Evolutionary conservation across 2,329 filamentous ascomycete species (phyloP).

Genomic region (Fusarium tricinctum): DNA sequence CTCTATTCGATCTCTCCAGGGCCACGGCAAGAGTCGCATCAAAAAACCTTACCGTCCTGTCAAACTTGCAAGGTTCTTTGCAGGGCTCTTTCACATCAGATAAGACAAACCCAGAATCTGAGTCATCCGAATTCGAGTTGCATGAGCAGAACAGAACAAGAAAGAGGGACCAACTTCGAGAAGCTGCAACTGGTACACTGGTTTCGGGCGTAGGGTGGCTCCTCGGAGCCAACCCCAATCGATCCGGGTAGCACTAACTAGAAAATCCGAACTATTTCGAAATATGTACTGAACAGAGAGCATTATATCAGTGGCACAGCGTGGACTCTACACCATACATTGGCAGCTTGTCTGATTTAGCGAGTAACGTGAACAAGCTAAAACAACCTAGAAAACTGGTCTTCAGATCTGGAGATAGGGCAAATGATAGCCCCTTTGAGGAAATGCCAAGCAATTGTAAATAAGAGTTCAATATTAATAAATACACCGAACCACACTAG

Average conservation of each 20-base stretch:
- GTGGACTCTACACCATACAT: too few species aligned
- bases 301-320: too few species aligned
- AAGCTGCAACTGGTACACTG: conserved; percentile 75
- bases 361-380: too few species aligned
- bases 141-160: conserved; percentile 62
- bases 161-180: conserved; percentile 79
- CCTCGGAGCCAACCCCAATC: conserved; percentile 66
- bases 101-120: conserved; percentile 33
- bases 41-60: conserved; percentile 69
- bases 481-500: too few species aligned
- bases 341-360: too few species aligned
- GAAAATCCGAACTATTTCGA: too few species aligned
- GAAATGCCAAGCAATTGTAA: background rate
- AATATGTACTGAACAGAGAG: background rate
- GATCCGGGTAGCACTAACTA: conserved; percentile 34
- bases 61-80: conserved; percentile 60
- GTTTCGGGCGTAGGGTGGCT: conserved; percentile 78
- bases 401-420: background rate
- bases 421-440: background rate
- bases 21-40: conserved; percentile 72
- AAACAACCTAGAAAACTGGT: too few species aligned
- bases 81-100: conserved; percentile 37
- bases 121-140: conserved; percentile 45
- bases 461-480: background rate
- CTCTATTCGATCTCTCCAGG: conserved; percentile 73